Base-by-base conservation (phyloP, 2,329 filamentous ascomycete genomes). In the Aaosphaeria pasadenensis region DNA sequence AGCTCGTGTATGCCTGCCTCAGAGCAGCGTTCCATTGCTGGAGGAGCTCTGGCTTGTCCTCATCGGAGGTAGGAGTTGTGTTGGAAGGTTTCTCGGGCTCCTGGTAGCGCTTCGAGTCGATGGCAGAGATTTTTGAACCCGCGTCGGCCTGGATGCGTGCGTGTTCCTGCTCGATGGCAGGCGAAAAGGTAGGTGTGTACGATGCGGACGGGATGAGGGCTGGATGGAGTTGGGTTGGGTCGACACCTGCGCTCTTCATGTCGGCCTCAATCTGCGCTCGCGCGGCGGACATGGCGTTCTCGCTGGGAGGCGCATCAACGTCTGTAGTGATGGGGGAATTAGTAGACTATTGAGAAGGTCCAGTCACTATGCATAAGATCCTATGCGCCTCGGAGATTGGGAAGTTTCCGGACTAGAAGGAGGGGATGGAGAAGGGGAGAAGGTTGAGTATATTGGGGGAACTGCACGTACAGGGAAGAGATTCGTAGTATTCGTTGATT, bases 61-160 rank as follows among this genome's bases (percentile, higher is more conserved):
- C 71, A 49, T 74, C 43, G 45, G 63, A 61, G 6, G 66, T 64
- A 17, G 66, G 53, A 38, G 62, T 47, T 4, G 74, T 69, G 46
- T 70, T 63, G 38, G 72, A 73, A 11, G 81, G 76, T 32, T 81
- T 72, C 17, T 88, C 82, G 33, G 89, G 83, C 2, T 85, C 82
- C 72, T 96, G 89, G 80, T 97, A 97, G 58, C 91, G 89, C 39
- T 81, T 75, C 13, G 90, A 77, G 69, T 96, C 88, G 59, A 95
- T 84, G 46, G 82, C 80, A 0, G 71, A 67, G 1, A 85, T 80
- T n/a, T 77, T 66, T 31, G 69, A 72, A 1, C 63, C 54, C 5
- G 64, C 48, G 47, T 79, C 76, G n/a, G 77, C 64, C 40, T 82
- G 75, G 50, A 91, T 77, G 55, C 89, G 87, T 17, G 75, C 73